These are phyloP conservation scores for Debaryomyces castellii DNA, from an alignment of 805 yeast genomes.

Conservation along the genomic window DNA sequence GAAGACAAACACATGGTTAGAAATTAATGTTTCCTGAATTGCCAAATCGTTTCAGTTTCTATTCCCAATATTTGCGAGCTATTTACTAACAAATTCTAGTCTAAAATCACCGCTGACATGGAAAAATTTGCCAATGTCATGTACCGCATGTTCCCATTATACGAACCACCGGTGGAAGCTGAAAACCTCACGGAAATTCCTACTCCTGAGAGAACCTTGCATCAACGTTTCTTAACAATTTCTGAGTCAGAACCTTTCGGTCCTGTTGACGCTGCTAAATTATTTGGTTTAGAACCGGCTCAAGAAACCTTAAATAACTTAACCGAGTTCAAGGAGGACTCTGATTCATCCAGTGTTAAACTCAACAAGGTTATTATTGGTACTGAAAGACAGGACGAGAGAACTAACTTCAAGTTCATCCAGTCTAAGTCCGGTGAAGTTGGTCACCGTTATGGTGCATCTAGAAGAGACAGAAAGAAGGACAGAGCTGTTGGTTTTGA, in stretches of 20 bases:
- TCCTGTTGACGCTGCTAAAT: conserved; percentile 89
- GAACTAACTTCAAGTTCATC: conserved; percentile 69
- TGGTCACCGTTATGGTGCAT: conserved; percentile 90
- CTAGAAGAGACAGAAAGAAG: conserved; percentile 83
- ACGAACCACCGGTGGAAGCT: conserved; percentile 37
- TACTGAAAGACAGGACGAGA: conserved; percentile 65
- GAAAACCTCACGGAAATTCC: conserved; percentile 95
- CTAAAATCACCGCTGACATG: conserved; percentile 54
- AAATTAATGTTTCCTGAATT: conserved; percentile 17
- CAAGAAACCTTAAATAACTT: conserved; percentile 69
- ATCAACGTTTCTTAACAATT: conserved; percentile 80
- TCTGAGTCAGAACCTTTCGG: conserved; percentile 96
- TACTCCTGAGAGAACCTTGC: conserved; percentile 76
- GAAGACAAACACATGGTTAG: conserved; percentile 65
- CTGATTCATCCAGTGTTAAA: conserved; percentile 31
- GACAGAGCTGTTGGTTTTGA: conserved; percentile 75
- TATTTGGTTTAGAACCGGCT: conserved; percentile 86
- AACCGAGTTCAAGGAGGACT: conserved; percentile 56
- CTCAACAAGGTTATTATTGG: conserved; percentile 46
- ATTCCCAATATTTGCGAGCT: not conserved
- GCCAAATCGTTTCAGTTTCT: not conserved
- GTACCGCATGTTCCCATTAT: conserved; percentile 82
- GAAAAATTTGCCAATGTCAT: conserved; percentile 57
- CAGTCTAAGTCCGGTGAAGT: conserved; percentile 79
- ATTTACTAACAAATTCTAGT: conserved; percentile 25